Percentiles rank a stretch among this genome's conserved stretches.
Conservation (phyloP, 208 protist genomes). For the Crithidia acanthocephali region DNA sequence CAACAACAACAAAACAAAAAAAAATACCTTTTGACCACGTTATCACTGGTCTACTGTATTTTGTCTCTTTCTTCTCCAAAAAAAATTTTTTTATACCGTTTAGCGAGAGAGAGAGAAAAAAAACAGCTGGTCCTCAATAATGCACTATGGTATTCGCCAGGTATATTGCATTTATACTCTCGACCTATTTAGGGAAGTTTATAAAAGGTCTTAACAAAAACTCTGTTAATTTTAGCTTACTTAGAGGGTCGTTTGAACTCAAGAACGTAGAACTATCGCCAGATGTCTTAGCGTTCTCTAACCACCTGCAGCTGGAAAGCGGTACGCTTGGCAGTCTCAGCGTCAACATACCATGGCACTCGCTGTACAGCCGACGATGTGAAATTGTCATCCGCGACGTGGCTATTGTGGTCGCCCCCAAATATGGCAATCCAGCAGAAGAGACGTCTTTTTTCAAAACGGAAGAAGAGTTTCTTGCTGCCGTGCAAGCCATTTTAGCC, state of each 20-base stretch:
- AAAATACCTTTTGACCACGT: not conserved
- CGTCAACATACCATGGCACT: constrained; percentile 63
- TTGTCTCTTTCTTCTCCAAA: not conserved
- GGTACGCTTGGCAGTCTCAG: constrained; percentile 49
- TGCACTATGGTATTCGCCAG: constrained; percentile 68
- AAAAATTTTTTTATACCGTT: constrained; percentile 21
- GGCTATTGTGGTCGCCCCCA: constrained; percentile 34
- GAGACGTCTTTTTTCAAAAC: constrained; percentile 23
- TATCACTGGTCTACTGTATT: too few species aligned
- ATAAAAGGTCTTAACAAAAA: constrained; percentile 62
- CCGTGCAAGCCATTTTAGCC: constrained; percentile 9
- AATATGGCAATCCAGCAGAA: constrained; percentile 11
- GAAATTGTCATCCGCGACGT: constrained; percentile 58
- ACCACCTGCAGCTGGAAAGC: constrained; percentile 41
- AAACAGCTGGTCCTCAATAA: constrained; percentile 19
- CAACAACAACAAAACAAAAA: not conserved
- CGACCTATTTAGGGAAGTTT: constrained; percentile 65
- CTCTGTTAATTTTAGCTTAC: constrained; percentile 60
- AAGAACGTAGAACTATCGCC: constrained; percentile 59
- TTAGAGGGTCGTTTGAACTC: constrained; percentile 65
- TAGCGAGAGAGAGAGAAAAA: too few species aligned
- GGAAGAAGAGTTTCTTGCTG: constrained; percentile 23
- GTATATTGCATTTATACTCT: constrained; percentile 56
- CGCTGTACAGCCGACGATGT: constrained; percentile 60
- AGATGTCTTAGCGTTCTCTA: constrained; percentile 36